Evolutionary conservation across 2,329 filamentous ascomycete species (phyloP).

Genomic region (Stagonosporopsis tanaceti): DNA sequence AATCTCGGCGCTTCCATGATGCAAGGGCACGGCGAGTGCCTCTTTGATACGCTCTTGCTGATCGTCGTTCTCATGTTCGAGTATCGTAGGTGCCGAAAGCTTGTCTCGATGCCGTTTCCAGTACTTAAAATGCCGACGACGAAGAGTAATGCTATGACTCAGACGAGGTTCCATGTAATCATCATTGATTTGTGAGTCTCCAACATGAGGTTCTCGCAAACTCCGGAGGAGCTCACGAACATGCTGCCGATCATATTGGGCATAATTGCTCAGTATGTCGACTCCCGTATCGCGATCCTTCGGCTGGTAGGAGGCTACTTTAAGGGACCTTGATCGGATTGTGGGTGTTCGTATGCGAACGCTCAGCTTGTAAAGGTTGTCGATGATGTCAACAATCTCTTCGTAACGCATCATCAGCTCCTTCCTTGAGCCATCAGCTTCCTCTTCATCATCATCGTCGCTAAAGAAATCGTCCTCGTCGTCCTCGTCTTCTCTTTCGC

Average conservation of each 20-base stretch:
- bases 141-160: slow-evolving; percentile 42
- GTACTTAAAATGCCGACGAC: slow-evolving; percentile 50
- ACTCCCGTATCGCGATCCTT: slow-evolving; percentile 48
- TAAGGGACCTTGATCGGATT: slow-evolving; percentile 45
- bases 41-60: slow-evolving; percentile 4
- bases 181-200: slow-evolving; percentile 19
- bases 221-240: slow-evolving; percentile 40
- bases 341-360: slow-evolving; percentile 48
- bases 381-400: slow-evolving; percentile 48
- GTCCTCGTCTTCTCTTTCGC: slow-evolving; percentile 22
- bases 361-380: slow-evolving; percentile 50
- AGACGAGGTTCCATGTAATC: slow-evolving; percentile 38
- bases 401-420: slow-evolving; percentile 47
- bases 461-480: slow-evolving; percentile 38
- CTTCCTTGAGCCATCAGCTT: slow-evolving; percentile 30
- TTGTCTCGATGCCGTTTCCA: slow-evolving; percentile 50
- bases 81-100: slow-evolving; percentile 32
- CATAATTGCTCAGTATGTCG: slow-evolving; percentile 45
- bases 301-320: slow-evolving; percentile 45
- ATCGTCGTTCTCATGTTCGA: slow-evolving; percentile 32
- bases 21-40: slow-evolving; percentile 15
- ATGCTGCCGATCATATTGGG: slow-evolving; percentile 40
- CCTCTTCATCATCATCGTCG: slow-evolving; percentile 38
- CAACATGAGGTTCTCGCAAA: slow-evolving; percentile 27
- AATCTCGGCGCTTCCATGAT: slow-evolving; percentile 27